A percentile compares a stretch with the other conserved stretches of the same genome.
These are phyloP conservation scores for Akanthomyces muscarius DNA, from an alignment of 2,329 filamentous ascomycete species.

Conservation along the genomic window DNA sequence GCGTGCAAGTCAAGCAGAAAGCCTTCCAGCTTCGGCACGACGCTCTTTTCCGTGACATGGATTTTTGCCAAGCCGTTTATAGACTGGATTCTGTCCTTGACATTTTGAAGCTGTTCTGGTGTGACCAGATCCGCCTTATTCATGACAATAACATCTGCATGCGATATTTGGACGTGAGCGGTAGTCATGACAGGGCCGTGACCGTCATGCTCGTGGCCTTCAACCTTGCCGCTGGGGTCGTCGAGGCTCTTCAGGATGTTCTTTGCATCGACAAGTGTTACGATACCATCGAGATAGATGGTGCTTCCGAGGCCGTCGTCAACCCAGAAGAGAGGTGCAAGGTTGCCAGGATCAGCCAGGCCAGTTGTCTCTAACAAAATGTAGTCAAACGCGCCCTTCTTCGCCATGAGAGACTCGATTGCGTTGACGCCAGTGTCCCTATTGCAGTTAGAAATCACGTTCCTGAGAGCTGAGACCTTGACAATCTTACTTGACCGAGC, in stretches of 20 bases:
- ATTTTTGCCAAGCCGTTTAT: constrained; percentile 90
- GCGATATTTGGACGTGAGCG: constrained; percentile 92
- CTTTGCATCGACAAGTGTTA: constrained; percentile 92
- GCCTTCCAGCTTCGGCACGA: constrained; percentile 77
- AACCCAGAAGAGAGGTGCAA: constrained; percentile 95
- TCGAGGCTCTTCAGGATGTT: constrained; percentile 83
- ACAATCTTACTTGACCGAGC: constrained; percentile 75
- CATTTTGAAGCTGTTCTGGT: constrained; percentile 61
- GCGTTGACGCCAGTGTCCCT: constrained; percentile 91
- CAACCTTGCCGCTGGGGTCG: constrained; percentile 56
- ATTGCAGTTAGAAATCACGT: constrained; percentile 23
- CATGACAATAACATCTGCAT: constrained; percentile 90
- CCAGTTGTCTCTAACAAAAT: constrained; percentile 96
- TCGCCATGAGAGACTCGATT: constrained; percentile 93
- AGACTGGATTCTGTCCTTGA: constrained; percentile 67
- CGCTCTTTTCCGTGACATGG: constrained; percentile 74
- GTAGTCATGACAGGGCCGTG: constrained; percentile 75
- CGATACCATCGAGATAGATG: constrained; percentile 95
- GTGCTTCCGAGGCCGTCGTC: constrained; percentile 92
- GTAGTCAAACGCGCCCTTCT: constrained; percentile 91
- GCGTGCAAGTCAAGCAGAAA: constrained; percentile 86
- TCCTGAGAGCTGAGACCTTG: neutral
- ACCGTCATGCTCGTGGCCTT: constrained; percentile 48
- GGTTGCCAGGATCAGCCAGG: constrained; percentile 89
- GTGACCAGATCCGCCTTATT: constrained; percentile 90